Evolutionary conservation across 768 basidiomycete species (phyloP).

Genomic region (Cyclocybe aegerita): DNA sequence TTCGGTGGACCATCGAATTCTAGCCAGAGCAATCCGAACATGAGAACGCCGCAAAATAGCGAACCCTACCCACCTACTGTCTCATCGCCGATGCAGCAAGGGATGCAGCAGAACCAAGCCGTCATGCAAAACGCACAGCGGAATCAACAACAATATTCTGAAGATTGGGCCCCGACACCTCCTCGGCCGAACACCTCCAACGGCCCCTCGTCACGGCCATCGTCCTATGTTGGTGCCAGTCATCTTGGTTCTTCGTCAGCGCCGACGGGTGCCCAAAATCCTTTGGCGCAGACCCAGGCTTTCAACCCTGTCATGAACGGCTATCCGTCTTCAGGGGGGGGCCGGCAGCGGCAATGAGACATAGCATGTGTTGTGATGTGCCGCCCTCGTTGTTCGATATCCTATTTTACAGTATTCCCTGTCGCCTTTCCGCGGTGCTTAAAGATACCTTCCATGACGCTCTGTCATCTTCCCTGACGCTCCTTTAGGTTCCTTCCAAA

Average conservation of each 20-base stretch:
- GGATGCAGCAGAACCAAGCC: slow-evolving; percentile 47
- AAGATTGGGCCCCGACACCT: slow-evolving; percentile 44
- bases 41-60: slow-evolving; percentile 36
- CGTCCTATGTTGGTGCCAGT: slow-evolving; percentile 44
- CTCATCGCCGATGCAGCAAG: slow-evolving; percentile 48
- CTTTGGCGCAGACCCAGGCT: slow-evolving; percentile 27
- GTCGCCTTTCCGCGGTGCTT: slow-evolving; percentile 16
- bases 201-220: slow-evolving; percentile 44
- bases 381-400: slow-evolving; percentile 10
- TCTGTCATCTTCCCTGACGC: not conserved
- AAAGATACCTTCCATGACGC: slow-evolving; percentile 18
- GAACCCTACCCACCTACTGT: slow-evolving; percentile 35
- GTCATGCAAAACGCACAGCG: slow-evolving; percentile 41
- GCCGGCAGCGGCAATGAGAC: slow-evolving; percentile 51
- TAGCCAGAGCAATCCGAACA: slow-evolving; percentile 18
- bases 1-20: slow-evolving; percentile 38
- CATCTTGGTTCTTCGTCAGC: slow-evolving; percentile 27
- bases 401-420: slow-evolving; percentile 18
- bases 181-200: slow-evolving; percentile 39
- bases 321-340: slow-evolving; percentile 39
- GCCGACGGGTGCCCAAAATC: slow-evolving; percentile 23
- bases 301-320: slow-evolving; percentile 45
- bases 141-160: slow-evolving; percentile 23
- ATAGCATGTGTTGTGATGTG: slow-evolving; percentile 14
- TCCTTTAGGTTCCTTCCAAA: slow-evolving; percentile 6